Base-by-base conservation (phyloP, 352 stramenopile genomes). In the Phytophthora cajani region DNA sequence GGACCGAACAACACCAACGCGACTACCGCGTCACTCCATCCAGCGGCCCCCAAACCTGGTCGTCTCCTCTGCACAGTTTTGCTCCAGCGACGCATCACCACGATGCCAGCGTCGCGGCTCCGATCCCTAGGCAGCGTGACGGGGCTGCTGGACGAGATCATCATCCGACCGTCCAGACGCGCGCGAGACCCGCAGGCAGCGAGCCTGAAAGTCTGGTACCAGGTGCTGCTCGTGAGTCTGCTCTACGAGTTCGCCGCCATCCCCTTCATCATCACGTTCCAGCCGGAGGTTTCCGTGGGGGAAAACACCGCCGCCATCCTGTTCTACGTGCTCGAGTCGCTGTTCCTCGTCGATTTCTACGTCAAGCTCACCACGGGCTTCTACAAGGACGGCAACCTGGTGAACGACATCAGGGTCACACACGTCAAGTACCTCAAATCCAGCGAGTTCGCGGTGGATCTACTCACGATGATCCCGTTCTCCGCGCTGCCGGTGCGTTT, bases 261-360 rank as follows among this genome's bases (percentile, higher is more conserved):
- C 17, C 78, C 84, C 12, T 90, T 91, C 58, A 53, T 88, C 3
- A 36, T 91, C 19, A 80, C 64, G 2, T 92, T 92, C 56, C 47
- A 79, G 47, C 67, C 73, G 0, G 7, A 64, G 9, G 50, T 50
- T 3, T 3, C 40, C 2, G 38, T 81, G 0, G 0, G 10, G 0
- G 32, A 67, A 5, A 67, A 57, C 25, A 21, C 61, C 16, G 60
- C 72, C 23, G 58, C 52, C 0, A 27, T 74, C 36, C 32, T 77
- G 1, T 83, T 91, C 12, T 87, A 88, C 63, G 21, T 55, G 3
- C 61, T 57, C 23, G 83, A 90, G 47, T 5, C 71, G 5, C 64
- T 93, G 40, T 90, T 93, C 32, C 46, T 71, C 8, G n/a, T 75
- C 16, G 82, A 91, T 40, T 81, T 91, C 25, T 82, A 74, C 21